Base-by-base conservation (phyloP, 257 asterid species). In the Fraxinus quadrangulata region DNA sequence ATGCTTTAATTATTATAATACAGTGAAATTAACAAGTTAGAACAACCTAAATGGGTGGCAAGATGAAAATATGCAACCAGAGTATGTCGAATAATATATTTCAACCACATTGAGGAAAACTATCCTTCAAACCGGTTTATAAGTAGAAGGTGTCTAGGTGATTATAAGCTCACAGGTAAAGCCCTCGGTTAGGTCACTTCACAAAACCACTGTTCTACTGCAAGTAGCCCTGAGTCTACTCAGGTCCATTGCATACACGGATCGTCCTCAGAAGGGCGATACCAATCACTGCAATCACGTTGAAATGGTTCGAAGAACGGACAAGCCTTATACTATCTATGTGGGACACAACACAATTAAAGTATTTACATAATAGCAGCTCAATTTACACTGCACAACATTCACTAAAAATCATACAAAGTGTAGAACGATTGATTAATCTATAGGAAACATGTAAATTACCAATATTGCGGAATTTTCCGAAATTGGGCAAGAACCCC, bases 381-480 rank as follows among this genome's bases (percentile, higher is more conserved):
- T 24, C 6, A 63, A 11, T 4, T 2, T 63, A 23, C 0, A 63
- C 31, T 26, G 36, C 36, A 63, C 36, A 9, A 26, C 36, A 63
- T 26, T 63, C 19, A 12, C 19, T 12, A 24, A 3, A 24, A 63
- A 63, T 3, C 19, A 63, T 12, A 12, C 69, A 3, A 1, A 23
- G 5, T 11, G 28, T 63, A 63, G 69, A 24, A 63, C 33, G 5
- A 23, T 8, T 63, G 17, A 24, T 24, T 63, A 2, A 30, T 14
- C 2, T 76, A 39, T 11, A 24, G 24, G 51, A 70, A 26, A 6
- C 42, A 5, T 16, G 10, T 30, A 36, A 26, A 37, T 79, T 83
- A 94, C 99, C 99, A 61, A 95, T 89, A 65, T 77, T 88, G 8
- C 97, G 81, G 77, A 83, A 95, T 75, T 85, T 91, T 1, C 96